Evolutionary conservation across 768 basidiomycete species (phyloP).

Genomic region (Mrakia frigida): DNA sequence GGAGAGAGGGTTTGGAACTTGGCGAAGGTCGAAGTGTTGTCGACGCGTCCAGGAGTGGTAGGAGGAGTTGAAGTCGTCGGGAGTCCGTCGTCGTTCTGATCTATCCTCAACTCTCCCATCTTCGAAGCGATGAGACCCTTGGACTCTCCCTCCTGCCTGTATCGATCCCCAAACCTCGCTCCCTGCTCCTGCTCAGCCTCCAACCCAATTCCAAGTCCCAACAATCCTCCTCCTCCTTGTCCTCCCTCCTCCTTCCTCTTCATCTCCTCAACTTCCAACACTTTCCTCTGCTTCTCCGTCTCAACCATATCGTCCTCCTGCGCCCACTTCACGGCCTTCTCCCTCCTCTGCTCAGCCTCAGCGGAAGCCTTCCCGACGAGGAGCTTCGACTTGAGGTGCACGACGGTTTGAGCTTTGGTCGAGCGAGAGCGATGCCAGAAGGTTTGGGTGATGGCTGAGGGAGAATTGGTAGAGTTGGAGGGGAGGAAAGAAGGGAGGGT

Average conservation of each 20-base stretch:
- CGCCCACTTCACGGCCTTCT: constrained; percentile 61
- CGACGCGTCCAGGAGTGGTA: background rate
- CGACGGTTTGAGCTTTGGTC: constrained; percentile 63
- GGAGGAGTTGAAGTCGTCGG: background rate
- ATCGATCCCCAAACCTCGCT: background rate
- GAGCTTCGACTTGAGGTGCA: constrained; percentile 59
- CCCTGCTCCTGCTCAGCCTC: background rate
- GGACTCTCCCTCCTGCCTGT: no score
- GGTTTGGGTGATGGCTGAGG: constrained; percentile 36
- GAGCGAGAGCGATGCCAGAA: constrained; percentile 71
- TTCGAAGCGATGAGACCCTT: no score
- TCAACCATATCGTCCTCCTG: constrained; percentile 59
- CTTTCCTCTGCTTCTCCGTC: background rate
- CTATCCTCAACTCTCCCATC: no score
- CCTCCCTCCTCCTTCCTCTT: constrained; percentile 17
- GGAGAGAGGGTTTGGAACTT: background rate
- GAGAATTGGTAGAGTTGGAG: constrained; percentile 23
- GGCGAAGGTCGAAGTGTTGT: background rate
- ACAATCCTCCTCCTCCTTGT: background rate
- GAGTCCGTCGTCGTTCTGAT: no score
- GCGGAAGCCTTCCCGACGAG: constrained; percentile 51
- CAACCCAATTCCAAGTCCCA: constrained; percentile 6
- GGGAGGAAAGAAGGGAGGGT: constrained; percentile 66
- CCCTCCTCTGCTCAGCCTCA: constrained; percentile 58
- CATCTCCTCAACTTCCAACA: constrained; percentile 10